A percentile compares a stretch with the other conserved stretches of the same genome.
These are phyloP conservation scores for Spatholobus suberectus DNA, from an alignment of 306 rosid species.

Conservation along the genomic window DNA sequence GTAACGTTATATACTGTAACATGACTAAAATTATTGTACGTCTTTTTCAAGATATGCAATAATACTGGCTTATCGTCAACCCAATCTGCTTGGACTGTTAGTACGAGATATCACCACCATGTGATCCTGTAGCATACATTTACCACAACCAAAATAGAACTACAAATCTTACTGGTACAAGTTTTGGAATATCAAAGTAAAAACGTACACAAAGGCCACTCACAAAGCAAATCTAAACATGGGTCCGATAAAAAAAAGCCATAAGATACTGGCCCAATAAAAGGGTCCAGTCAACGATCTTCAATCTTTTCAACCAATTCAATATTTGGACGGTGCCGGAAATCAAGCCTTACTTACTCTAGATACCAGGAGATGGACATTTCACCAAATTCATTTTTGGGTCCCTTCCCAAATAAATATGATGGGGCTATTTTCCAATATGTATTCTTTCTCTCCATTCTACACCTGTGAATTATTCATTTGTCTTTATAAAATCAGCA, in stretches of 20 bases:
- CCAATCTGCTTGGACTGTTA: not conserved
- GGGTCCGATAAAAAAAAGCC: conserved; percentile 31
- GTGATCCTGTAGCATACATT: not conserved
- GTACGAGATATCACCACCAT: not conserved
- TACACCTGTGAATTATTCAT: not conserved
- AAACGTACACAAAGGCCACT: not conserved
- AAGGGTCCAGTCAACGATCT: conserved; percentile 43
- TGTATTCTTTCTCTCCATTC: not conserved
- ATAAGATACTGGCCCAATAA: conserved; percentile 18
- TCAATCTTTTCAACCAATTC: conserved; percentile 34
- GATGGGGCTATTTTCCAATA: not conserved
- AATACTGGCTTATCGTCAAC: not conserved
- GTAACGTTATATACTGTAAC: too few relatives aligned
- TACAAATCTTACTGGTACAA: not conserved
- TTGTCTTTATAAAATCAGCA: not conserved
- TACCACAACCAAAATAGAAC: not conserved
- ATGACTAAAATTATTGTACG: too few relatives aligned
- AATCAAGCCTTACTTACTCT: conserved; percentile 36
- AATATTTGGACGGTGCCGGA: conserved; percentile 49
- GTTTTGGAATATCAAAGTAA: not conserved
- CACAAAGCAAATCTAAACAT: not conserved
- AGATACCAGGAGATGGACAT: conserved; percentile 27
- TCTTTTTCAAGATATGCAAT: too few relatives aligned
- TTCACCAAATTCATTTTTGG: conserved; percentile 34
- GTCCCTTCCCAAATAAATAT: conserved; percentile 8